These are phyloP conservation scores for Cladophialophora carrionii DNA, from an alignment of 2,329 filamentous ascomycete species.

Conservation along the genomic window DNA sequence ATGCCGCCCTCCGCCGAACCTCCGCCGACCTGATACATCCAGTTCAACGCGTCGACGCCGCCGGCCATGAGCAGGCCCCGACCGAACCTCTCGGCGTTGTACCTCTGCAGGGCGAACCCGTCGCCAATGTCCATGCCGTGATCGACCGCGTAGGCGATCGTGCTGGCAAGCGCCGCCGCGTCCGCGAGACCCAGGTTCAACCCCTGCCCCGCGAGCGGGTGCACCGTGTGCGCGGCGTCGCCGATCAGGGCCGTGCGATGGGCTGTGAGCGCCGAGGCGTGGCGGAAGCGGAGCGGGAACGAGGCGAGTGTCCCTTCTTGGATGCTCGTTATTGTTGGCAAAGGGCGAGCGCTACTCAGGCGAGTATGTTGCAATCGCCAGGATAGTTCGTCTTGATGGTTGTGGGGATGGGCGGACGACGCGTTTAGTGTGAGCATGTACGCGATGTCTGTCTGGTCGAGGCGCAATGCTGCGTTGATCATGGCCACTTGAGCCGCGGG, in stretches of 20 bases:
- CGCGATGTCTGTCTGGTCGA: constrained; percentile 75
- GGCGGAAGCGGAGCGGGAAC: constrained; percentile 87
- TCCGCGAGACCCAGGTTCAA: constrained; percentile 92
- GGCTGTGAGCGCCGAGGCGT: constrained; percentile 89
- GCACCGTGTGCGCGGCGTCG: constrained; percentile 92
- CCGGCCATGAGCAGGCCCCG: constrained; percentile 42
- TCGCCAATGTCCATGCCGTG: constrained; percentile 89
- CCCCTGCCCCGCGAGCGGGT: constrained; percentile 91
- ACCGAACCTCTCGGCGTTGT: constrained; percentile 78
- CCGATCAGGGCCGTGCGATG: constrained; percentile 91
- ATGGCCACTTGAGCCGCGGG: constrained; percentile 76
- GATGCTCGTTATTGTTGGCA: constrained; percentile 68
- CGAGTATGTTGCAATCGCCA: constrained; percentile 79
- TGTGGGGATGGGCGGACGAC: constrained; percentile 29
- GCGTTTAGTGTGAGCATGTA: constrained; percentile 73
- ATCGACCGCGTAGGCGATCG: constrained; percentile 73
- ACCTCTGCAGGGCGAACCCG: constrained; percentile 75
- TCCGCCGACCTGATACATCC: constrained; percentile 37
- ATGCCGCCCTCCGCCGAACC: constrained; percentile 28
- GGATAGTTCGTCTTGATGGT: constrained; percentile 63
- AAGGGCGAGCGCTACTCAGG: constrained; percentile 54
- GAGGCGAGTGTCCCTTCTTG: constrained; percentile 81
- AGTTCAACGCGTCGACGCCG: constrained; percentile 36
- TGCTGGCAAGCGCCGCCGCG: constrained; percentile 74
- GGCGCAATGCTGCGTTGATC: constrained; percentile 91